phyloP scores from a whole-genome alignment of 805 yeast species.

The Ogataea glucozyma region DNA sequence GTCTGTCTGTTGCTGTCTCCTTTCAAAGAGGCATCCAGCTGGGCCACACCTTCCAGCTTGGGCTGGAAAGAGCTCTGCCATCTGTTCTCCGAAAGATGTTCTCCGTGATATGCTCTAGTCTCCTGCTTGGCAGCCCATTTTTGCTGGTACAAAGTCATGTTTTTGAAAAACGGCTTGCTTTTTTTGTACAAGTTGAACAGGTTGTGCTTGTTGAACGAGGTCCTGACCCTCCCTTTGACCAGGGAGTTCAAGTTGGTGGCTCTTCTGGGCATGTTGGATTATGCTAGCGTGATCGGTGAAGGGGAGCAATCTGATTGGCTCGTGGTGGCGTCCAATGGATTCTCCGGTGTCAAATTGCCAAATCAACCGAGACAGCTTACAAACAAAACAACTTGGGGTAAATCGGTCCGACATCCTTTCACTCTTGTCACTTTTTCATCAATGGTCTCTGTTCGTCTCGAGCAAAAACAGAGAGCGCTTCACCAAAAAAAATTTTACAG shows the following conservation, averaged over 20 bases:
- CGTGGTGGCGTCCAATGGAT: background rate
- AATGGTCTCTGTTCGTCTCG: background rate
- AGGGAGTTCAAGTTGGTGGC: constrained; percentile 33
- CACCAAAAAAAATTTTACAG: constrained; percentile 4
- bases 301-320: no score
- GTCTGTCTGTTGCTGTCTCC: constrained; percentile 60
- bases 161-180: constrained; percentile 49
- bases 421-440: background rate
- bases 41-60: constrained; percentile 82
- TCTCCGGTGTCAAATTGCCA: background rate
- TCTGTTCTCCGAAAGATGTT: constrained; percentile 80
- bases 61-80: constrained; percentile 73
- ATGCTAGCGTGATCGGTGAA: background rate
- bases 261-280: constrained; percentile 32
- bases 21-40: constrained; percentile 75
- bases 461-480: background rate
- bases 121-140: constrained; percentile 91
- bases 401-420: background rate
- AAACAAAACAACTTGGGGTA: background rate
- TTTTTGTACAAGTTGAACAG: constrained; percentile 85
- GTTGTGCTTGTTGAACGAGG: constrained; percentile 90
- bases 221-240: constrained; percentile 56
- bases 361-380: background rate
- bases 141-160: constrained; percentile 81
- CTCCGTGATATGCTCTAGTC: constrained; percentile 95